Conservation (phyloP, 805 yeast genomes). For the Saccharomycopsis sp. region DNA sequence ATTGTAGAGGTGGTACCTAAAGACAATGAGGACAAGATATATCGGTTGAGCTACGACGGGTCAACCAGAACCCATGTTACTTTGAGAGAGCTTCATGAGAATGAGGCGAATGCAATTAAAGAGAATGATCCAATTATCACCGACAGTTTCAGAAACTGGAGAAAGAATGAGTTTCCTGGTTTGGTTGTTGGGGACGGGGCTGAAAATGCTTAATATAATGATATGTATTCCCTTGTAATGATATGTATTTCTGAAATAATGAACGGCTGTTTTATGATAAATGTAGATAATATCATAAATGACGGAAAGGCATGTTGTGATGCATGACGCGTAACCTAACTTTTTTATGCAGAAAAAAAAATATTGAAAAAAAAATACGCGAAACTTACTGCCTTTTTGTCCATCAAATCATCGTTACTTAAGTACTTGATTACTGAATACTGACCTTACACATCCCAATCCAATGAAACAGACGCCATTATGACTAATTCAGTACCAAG, state of each 20-base stretch:
- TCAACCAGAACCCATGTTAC: conserved; percentile 39
- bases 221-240: too few species aligned
- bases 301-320: not conserved
- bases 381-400: too few species aligned
- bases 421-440: too few species aligned
- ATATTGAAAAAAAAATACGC: not conserved
- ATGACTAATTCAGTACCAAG: not conserved
- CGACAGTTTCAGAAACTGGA: conserved; percentile 49
- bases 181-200: not conserved
- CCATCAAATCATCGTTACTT: too few species aligned
- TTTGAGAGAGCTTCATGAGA: conserved; percentile 40
- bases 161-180: conserved; percentile 27
- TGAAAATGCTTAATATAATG: too few species aligned
- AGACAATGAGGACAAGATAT: conserved; percentile 41
- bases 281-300: too few species aligned
- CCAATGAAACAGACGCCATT: too few species aligned
- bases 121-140: conserved; percentile 39
- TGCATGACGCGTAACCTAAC: not conserved
- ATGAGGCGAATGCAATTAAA: conserved; percentile 32
- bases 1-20: conserved; percentile 48
- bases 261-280: too few species aligned
- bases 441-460: too few species aligned
- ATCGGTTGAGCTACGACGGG: conserved; percentile 52
- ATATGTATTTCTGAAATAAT: too few species aligned
- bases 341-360: not conserved